Evolutionary conservation across 2,329 filamentous ascomycete genomes (phyloP), one percentile per base, ranked within the genome.

Genomic region (Talaromyces verruculosus): DNA sequence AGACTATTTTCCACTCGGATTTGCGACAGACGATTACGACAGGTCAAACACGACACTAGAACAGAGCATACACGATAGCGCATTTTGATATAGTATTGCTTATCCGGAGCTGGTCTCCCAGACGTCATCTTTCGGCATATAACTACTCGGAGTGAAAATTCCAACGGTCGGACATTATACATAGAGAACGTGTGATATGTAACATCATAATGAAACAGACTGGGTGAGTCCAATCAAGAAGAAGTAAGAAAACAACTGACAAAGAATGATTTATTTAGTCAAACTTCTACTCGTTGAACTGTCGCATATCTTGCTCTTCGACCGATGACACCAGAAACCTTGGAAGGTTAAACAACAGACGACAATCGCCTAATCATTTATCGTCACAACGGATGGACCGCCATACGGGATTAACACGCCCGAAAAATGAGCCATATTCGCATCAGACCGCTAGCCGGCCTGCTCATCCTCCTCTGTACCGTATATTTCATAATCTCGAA

Each of bases 371-470:
- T 30, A 51, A 33, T 53, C 28, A 19, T 19, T 11, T 15, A 53
- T 53, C 45, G 19, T 47, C 19, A 5, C 19, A 49, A 15, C 47
- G 17, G 25, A 51, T 51, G 47, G 28, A 30, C 22, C 11, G 47
- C n/a, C 22, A 57, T 22, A 57, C n/a, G 8, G 11, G 17, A 37
- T 11, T 25, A 55, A 1, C 6, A 1, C n/a, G 11, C 10, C 5
- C 33, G 30, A 35, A 47, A 35, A 47, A 61, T 45, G 47, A 63
- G 47, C 22, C 61, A 55, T 17, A 28, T 65, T 15, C 65, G 65
- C 41, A 39, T 66, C 30, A 62, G 39, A 43, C 43, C 61, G 7
- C 25, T 63, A 8, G 61, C 47, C 43, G 55, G 41, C 43, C 15
- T 66, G 11, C 19, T 63, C 22, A 6, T 55, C 35, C 25, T 66